Conservation (phyloP, 2,329 filamentous ascomycete genomes). For the Laburnicola sp. region DNA sequence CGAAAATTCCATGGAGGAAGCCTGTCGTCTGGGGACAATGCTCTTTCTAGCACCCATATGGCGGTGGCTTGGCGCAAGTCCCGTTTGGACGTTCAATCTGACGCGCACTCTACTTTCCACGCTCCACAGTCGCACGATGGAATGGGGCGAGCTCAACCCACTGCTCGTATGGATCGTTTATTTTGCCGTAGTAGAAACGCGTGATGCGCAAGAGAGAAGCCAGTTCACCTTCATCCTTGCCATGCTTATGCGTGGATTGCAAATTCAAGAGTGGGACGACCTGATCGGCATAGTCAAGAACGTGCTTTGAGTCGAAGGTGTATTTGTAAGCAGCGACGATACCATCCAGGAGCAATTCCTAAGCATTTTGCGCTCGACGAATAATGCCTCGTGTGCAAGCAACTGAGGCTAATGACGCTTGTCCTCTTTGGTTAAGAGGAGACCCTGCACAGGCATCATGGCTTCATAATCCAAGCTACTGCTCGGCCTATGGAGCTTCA, state of each 20-base stretch:
- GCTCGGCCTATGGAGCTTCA: too few relatives aligned
- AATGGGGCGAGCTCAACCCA: conserved; percentile 35
- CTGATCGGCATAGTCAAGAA: conserved; percentile 30
- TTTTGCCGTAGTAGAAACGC: conserved; percentile 32
- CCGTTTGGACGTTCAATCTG: conserved; percentile 30
- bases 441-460: too few relatives aligned
- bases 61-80: conserved; percentile 29
- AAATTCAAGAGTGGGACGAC: conserved; percentile 25
- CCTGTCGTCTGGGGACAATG: conserved; percentile 34
- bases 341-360: conserved; percentile 32
- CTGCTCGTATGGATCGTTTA: conserved; percentile 33
- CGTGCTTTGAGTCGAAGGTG: conserved; percentile 36
- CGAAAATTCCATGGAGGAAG: conserved; percentile 32
- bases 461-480: too few relatives aligned
- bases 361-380: conserved; percentile 21
- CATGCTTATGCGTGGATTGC: conserved; percentile 27
- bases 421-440: conserved; percentile 15
- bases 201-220: conserved; percentile 25
- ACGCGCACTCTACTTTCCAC: conserved; percentile 27
- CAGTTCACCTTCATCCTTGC: conserved; percentile 34
- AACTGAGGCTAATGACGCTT: conserved; percentile 15
- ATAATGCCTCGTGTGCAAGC: conserved; percentile 9
- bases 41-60: conserved; percentile 35
- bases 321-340: conserved; percentile 29
- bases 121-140: conserved; percentile 25